phyloP scores from a whole-genome alignment of 2,329 filamentous ascomycete species.

The Trematosphaeria pertusa region DNA sequence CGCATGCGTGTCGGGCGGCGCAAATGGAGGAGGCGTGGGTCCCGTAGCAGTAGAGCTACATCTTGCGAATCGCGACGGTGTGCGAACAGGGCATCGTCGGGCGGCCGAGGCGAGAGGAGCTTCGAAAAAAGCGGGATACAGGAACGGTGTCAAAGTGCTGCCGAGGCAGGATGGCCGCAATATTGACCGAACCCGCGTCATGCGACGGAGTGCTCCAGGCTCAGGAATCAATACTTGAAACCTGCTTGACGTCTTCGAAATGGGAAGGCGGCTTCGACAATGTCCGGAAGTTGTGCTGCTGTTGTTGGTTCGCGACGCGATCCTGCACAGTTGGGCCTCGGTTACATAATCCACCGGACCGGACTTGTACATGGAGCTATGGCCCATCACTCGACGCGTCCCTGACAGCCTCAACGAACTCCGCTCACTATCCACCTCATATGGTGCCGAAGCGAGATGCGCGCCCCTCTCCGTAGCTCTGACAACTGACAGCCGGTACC shows the following conservation, averaged over 20 bases:
- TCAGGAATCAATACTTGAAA: conserved; percentile 7
- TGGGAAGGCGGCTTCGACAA: conserved; percentile 10
- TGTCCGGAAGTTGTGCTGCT: conserved; percentile 10
- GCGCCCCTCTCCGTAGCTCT: neutral
- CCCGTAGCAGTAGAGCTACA: conserved; percentile 34
- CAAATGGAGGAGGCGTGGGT: conserved; percentile 9
- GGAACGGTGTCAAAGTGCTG: conserved; percentile 52
- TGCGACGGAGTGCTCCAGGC: conserved; percentile 25
- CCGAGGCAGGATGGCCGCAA: conserved; percentile 36
- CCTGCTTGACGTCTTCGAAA: conserved; percentile 5
- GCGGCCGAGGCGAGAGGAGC: conserved; percentile 28
- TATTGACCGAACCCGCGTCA: conserved; percentile 28
- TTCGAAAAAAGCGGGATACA: conserved; percentile 52
- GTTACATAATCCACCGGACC: conserved; percentile 4
- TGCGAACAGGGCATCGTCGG: conserved; percentile 24
- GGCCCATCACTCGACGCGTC: neutral
- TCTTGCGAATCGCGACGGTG: conserved; percentile 26
- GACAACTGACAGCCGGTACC: neutral
- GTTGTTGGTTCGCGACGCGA: neutral
- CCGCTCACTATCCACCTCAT: conserved; percentile 8
- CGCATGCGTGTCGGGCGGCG: conserved; percentile 18
- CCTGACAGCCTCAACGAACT: conserved; percentile 8
- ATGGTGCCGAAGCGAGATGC: neutral
- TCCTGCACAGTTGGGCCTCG: neutral
- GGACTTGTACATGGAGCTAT: conserved; percentile 3